Percentiles rank a stretch among this genome's conserved stretches.
phyloP scores from a whole-genome alignment of 192 early-diverging fungal species.

The Podila horticola region DNA sequence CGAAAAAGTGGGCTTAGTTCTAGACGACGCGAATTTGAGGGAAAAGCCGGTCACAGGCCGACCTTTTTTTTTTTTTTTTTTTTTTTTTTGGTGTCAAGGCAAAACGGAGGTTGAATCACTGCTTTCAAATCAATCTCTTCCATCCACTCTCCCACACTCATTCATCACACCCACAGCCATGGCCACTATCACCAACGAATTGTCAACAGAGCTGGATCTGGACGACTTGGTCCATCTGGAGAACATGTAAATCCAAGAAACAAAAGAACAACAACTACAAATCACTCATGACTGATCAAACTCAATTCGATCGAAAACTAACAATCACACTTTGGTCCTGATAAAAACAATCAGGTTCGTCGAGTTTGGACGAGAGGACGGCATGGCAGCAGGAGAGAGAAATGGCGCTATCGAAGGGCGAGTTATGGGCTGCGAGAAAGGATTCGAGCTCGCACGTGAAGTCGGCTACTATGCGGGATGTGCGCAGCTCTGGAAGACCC shows the following conservation, averaged over 20 bases:
- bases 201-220: constrained; percentile 56
- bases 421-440: constrained; percentile 65
- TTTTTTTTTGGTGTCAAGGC: too few species aligned
- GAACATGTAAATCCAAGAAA: constrained; percentile 50
- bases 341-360: constrained; percentile 57
- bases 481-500: constrained; percentile 55
- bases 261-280: too few species aligned
- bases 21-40: too few species aligned
- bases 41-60: too few species aligned
- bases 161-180: constrained; percentile 1
- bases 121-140: too few species aligned
- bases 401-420: constrained; percentile 64
- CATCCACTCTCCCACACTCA: not conserved
- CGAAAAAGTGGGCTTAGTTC: too few species aligned
- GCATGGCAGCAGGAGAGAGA: constrained; percentile 57
- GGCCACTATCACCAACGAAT: constrained; percentile 18
- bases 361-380: constrained; percentile 66
- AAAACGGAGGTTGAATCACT: too few species aligned
- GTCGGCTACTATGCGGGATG: constrained; percentile 66
- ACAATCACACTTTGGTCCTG: too few species aligned
- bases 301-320: not conserved
- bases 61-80: too few species aligned
- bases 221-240: constrained; percentile 58
- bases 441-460: constrained; percentile 63
- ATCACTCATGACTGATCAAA: not conserved